Conservation (phyloP, 371 early-diverging fungal genomes). For the Mucor circinelloides region DNA sequence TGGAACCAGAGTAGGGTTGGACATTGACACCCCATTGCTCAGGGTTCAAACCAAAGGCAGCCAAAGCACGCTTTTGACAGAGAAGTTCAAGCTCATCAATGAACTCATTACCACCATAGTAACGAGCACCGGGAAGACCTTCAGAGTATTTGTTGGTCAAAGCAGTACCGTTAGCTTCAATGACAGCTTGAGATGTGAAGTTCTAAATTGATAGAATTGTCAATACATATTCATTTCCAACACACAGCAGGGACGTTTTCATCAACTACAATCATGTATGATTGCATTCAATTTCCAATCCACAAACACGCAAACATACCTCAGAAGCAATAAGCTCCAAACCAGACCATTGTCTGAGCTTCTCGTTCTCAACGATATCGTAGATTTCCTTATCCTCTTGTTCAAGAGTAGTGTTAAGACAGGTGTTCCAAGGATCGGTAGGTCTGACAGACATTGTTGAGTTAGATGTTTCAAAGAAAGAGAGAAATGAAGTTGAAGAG, state of each 20-base stretch:
- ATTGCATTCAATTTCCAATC: neutral
- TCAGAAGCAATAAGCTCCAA: constrained; percentile 99
- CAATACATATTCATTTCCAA: neutral
- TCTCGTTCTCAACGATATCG: constrained; percentile 94
- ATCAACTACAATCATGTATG: neutral
- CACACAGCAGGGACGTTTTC: neutral
- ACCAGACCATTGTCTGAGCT: constrained; percentile 95
- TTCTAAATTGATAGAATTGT: constrained; percentile 66
- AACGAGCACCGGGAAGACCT: constrained; percentile 96
- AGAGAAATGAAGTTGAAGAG: constrained; percentile 5
- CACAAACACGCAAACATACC: constrained; percentile 44
- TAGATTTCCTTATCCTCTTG: constrained; percentile 93
- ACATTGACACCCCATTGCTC: constrained; percentile 99
- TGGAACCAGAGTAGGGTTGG: constrained; percentile 97
- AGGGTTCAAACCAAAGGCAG: constrained; percentile 90
- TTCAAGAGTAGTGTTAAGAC: constrained; percentile 77
- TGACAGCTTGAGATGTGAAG: constrained; percentile 96
- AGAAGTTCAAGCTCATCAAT: constrained; percentile 96
- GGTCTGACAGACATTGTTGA: constrained; percentile 46
- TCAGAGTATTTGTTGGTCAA: constrained; percentile 99
- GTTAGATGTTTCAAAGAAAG: neutral
- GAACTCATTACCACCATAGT: constrained; percentile 96
- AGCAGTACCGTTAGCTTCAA: constrained; percentile 97
- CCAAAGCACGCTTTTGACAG: constrained; percentile 96
- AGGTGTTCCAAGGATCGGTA: constrained; percentile 62